Base-by-base conservation (phyloP, 139 green algal species). In the Volvox africanus region DNA sequence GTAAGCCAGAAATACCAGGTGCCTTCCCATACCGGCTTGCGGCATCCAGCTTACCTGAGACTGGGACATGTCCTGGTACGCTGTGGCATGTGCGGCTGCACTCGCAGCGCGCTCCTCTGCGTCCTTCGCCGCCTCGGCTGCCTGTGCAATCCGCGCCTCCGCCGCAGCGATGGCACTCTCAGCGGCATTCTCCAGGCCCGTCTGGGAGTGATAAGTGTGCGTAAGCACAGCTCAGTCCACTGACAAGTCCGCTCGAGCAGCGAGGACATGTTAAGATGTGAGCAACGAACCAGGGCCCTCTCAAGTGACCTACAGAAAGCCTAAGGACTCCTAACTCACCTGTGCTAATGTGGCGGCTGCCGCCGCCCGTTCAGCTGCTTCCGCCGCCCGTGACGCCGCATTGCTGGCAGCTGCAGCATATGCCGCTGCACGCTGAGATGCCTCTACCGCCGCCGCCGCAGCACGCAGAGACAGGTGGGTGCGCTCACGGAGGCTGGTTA, bases 361-460 rank as follows among this genome's bases (percentile, higher is more conserved):
- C 32, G 87, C 87, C 50, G 91, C 91, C 22, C 91, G 81, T 82
- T 93, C 91, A 65, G 91, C 91, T 36, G 91, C 87, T 71, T 93
- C 87, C 19, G 91, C 82, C n/a, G 91, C 87, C 20, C 33, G 13
- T 1, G 82, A 91, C 0, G 91, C 79, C 1, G 91, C 91, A 14
- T 30, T 82, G 73, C 78, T 91, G 24, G 91, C 91, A 13, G 86
- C 91, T 19, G 91, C 91, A 11, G 91, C 89, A 73, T 89, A 91
- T 26, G 86, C 86, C 44, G 91, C 86, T 20, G 91, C 91, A 17
- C 91, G 91, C 69, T 93, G 86, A 0, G 82, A 88, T 1, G 86
- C 91, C 65, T 93, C 91, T 0, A 61, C 71, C 0, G 91, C 91
- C 14, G 91, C 86, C 19, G 91, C 91, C 14, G 91, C 79, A 0